Base-by-base conservation (phyloP, 208 protist species). In the Herpetomonas tarakana region DNA sequence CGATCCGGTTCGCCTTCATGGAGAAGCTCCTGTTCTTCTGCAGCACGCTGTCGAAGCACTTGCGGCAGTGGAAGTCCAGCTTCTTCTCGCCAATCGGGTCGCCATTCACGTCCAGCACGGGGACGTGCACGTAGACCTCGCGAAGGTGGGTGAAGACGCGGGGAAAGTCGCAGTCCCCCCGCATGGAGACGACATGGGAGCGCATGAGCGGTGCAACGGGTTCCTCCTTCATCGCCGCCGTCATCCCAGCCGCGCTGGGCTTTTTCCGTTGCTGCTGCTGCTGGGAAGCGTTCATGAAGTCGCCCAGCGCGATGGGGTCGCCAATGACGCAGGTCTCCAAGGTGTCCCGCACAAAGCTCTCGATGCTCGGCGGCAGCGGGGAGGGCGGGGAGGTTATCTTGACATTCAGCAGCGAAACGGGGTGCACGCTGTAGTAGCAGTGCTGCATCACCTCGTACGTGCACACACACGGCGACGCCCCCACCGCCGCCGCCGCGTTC, bases 131-230 rank as follows among this genome's bases (percentile, higher is more conserved):
- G 45, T 25, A 44, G 1, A 90, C 73, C 44, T 92, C 74, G 2
- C 89, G 75, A 16, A 93, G 61, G 52, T 95, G 89, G 21, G 57
- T 71, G 58, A 95, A 95, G 3, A 95, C 85, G 19, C 89, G 86
- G 27, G 89, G 89, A 55, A 95, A 92, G 53, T 95, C 86, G 35
- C 71, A 84, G 61, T 95, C 89, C 7, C 89, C 89, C 25, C 76
- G 83, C 78, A 90, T 52, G 1, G 64, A 31, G 2, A 62, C 47
- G 11, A 71, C 66, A 21, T 27, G 44, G 7, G 14, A 52, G n/a
- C 54, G 51, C 24, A 79, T 62, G 11, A 74, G 57, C 35, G 64
- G 52, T 19, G 64, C 52, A 18, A 61, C 65, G 1, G 65, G 26
- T 0, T 66, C 71, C 24, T 62, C 21, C 53, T 68, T 64, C 53